phyloP scores from a whole-genome alignment of 805 yeast species.

The Lachancea thermotolerans region DNA sequence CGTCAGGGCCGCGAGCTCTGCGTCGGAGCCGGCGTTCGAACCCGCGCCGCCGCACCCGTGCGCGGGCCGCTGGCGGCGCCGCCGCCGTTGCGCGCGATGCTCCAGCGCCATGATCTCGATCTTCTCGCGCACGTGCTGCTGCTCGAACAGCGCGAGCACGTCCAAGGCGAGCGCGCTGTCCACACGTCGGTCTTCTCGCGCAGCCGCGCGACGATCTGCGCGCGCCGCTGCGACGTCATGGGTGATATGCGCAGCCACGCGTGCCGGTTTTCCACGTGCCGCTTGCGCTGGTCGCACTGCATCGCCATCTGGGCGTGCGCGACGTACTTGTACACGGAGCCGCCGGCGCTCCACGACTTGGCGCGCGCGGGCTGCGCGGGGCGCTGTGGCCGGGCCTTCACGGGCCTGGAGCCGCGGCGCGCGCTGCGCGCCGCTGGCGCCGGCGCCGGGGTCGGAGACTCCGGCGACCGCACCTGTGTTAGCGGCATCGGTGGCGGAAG shows the following conservation, averaged over 20 bases:
- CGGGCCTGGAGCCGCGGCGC: neutral
- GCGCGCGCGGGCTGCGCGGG: slow-evolving; percentile 1
- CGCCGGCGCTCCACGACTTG: slow-evolving; percentile 5
- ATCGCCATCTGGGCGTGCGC: slow-evolving; percentile 10
- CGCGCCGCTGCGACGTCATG: slow-evolving; percentile 4
- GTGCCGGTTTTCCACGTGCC: slow-evolving; percentile 2
- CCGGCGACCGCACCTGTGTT: too few species aligned
- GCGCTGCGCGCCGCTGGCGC: neutral
- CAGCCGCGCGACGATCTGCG: neutral
- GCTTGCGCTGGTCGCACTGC: slow-evolving; percentile 8
- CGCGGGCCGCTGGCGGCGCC: neutral
- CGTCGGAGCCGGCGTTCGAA: neutral
- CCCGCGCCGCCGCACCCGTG: neutral
- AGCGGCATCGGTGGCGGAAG: too few species aligned
- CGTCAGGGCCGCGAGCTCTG: slow-evolving; percentile 1
- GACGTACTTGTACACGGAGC: slow-evolving; percentile 7
- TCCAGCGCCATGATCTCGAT: slow-evolving; percentile 7
- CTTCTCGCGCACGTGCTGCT: slow-evolving; percentile 4
- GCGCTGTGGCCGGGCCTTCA: neutral
- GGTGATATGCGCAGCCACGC: slow-evolving; percentile 6
- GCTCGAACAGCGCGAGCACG: slow-evolving; percentile 5
- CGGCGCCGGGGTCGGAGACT: neutral
- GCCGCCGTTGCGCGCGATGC: neutral
- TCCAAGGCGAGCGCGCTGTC: neutral
- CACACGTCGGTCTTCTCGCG: neutral